A percentile compares a stretch with the other conserved stretches of the same genome.
phyloP scores from a whole-genome alignment of 1,284 basidiomycete species.

The Ceratobasidium sp. region DNA sequence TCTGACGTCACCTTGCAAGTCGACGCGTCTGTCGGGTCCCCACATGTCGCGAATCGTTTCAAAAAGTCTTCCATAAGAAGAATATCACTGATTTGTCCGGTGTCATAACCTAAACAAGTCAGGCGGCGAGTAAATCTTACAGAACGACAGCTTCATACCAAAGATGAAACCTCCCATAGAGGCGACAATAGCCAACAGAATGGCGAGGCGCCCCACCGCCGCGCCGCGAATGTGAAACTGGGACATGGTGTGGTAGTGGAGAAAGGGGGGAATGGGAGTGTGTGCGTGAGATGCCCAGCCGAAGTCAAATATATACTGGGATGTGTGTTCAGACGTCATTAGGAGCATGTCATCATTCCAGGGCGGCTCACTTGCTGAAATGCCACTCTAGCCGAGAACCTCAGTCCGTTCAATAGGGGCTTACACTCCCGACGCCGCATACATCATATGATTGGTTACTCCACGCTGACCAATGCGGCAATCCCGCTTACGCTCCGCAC shows the following conservation, averaged over 20 bases:
- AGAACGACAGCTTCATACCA: conserved; percentile 51
- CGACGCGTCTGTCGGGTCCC: conserved; percentile 51
- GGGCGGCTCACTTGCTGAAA: conserved; percentile 27
- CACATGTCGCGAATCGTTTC: conserved; percentile 65
- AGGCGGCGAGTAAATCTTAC: neutral
- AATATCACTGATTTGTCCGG: conserved; percentile 80
- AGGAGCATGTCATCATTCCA: neutral
- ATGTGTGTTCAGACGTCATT: conserved; percentile 5
- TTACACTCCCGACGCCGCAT: neutral
- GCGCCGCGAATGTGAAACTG: conserved; percentile 32
- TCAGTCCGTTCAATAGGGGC: neutral
- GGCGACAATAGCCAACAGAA: conserved; percentile 72
- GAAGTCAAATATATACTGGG: conserved; percentile 12
- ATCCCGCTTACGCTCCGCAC: neutral
- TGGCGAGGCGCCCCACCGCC: conserved; percentile 57
- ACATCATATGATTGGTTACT: neutral
- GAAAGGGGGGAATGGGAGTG: neutral
- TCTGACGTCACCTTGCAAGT: conserved; percentile 57
- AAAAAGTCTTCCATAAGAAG: conserved; percentile 77
- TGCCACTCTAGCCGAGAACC: conserved; percentile 13
- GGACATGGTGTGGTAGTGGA: neutral
- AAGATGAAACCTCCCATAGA: conserved; percentile 84
- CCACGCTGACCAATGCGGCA: conserved; percentile 8
- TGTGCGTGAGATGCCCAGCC: neutral
- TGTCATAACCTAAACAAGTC: conserved; percentile 60